Conservation (phyloP, 2,329 filamentous ascomycete genomes). For the Colletotrichum sojae region DNA sequence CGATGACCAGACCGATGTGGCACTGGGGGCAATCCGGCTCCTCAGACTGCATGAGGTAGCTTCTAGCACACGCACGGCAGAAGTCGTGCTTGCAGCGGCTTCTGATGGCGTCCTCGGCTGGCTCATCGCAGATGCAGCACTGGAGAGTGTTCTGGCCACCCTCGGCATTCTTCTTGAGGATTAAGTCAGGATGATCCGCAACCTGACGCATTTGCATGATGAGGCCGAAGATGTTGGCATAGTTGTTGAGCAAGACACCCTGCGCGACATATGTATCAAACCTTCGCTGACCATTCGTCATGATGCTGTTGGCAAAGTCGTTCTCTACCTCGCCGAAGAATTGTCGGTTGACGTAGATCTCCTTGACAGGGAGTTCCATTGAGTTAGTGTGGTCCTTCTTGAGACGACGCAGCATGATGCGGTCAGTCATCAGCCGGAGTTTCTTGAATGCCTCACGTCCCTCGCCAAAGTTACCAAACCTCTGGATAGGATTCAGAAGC, state of each 20-base stretch:
- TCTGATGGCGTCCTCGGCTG: slow-evolving; percentile 93
- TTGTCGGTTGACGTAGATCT: slow-evolving; percentile 91
- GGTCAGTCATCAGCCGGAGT: slow-evolving; percentile 88
- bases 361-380: slow-evolving; percentile 97
- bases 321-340: slow-evolving; percentile 98
- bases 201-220: slow-evolving; percentile 99
- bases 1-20: slow-evolving; percentile 90
- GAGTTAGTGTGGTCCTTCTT: slow-evolving; percentile 94
- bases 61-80: slow-evolving; percentile 58
- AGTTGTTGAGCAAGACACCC: slow-evolving; percentile 95
- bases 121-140: slow-evolving; percentile 96
- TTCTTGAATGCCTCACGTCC: slow-evolving; percentile 83
- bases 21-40: slow-evolving; percentile 88
- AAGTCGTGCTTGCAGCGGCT: slow-evolving; percentile 92
- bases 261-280: slow-evolving; percentile 97
- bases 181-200: slow-evolving; percentile 94
- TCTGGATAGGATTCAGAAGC: slow-evolving; percentile 85
- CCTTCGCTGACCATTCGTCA: slow-evolving; percentile 88
- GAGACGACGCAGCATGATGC: slow-evolving; percentile 95
- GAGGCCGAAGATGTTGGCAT: slow-evolving; percentile 98
- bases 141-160: slow-evolving; percentile 92
- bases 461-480: slow-evolving; percentile 70
- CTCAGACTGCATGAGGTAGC: slow-evolving; percentile 81
- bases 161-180: slow-evolving; percentile 88
- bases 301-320: slow-evolving; percentile 95